Conservation (phyloP, 164 flowering plant genomes). For the Litsea cubeba region DNA sequence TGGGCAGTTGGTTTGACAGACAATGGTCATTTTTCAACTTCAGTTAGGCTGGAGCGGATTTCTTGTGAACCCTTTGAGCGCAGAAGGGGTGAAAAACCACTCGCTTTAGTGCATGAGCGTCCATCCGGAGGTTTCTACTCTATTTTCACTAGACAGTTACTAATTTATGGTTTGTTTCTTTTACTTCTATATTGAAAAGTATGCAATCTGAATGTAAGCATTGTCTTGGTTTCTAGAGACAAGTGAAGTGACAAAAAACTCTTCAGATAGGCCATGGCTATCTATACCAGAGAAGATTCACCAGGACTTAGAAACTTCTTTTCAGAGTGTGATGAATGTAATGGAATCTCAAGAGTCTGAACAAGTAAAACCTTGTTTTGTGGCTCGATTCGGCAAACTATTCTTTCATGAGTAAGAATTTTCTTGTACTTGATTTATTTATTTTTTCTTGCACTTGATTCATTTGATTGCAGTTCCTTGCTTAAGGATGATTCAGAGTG, state of each 20-base stretch:
- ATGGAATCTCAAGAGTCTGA: constrained; percentile 11
- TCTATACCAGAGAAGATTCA: constrained; percentile 26
- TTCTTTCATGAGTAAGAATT: constrained; percentile 33
- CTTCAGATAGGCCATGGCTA: constrained; percentile 22
- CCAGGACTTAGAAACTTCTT: constrained; percentile 26
- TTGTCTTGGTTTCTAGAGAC: constrained; percentile 13
- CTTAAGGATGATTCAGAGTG: background rate
- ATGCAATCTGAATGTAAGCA: background rate
- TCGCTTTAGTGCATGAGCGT: constrained; percentile 18
- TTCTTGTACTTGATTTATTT: background rate
- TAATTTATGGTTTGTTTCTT: background rate
- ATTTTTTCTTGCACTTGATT: background rate
- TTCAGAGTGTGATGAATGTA: constrained; percentile 25
- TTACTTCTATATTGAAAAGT: background rate
- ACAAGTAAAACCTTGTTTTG: constrained; percentile 30
- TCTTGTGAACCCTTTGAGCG: constrained; percentile 25
- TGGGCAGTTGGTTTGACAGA: constrained; percentile 28
- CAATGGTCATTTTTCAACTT: constrained; percentile 22
- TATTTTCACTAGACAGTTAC: background rate
- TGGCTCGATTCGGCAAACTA: constrained; percentile 40
- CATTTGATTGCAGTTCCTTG: background rate
- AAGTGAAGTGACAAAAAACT: constrained; percentile 8
- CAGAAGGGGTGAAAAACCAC: constrained; percentile 27
- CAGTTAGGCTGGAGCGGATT: constrained; percentile 30
- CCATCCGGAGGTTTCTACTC: constrained; percentile 22